Evolutionary conservation across 768 basidiomycete genomes (phyloP).

Genomic region (Phylloporus scabripes): DNA sequence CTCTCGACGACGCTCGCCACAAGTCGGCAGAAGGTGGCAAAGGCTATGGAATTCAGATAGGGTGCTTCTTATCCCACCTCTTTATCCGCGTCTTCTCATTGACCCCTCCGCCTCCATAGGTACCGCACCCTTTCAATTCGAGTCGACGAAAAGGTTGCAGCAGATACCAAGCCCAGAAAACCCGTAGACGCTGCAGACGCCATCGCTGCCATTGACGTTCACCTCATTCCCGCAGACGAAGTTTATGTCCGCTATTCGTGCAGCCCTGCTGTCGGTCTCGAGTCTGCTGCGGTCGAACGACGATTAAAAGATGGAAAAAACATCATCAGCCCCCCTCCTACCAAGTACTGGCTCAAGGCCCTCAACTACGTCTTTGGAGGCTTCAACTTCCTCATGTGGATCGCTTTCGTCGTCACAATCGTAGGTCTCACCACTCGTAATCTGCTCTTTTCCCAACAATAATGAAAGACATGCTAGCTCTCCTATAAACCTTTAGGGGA

Average conservation of each 20-base stretch:
- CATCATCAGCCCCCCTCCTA: conserved; percentile 43
- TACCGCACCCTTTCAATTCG: conserved; percentile 45
- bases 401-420: conserved; percentile 45
- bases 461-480: conserved; percentile 32
- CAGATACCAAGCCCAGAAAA: conserved; percentile 13
- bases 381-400: conserved; percentile 53
- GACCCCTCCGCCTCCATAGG: conserved; percentile 11
- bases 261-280: conserved; percentile 43
- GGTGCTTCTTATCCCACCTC: conserved; percentile 6
- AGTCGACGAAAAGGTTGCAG: conserved; percentile 29
- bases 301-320: conserved; percentile 41
- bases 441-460: not conserved
- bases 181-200: conserved; percentile 33
- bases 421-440: conserved; percentile 23
- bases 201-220: conserved; percentile 45
- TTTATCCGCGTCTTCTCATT: not conserved
- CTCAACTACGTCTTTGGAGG: conserved; percentile 53
- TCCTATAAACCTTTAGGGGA: conserved; percentile 48
- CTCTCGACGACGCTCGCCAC: not conserved
- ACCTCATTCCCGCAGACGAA: conserved; percentile 37
- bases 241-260: conserved; percentile 41
- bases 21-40: conserved; percentile 16
- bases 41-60: conserved; percentile 31
- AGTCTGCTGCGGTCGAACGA: conserved; percentile 38
- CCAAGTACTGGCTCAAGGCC: conserved; percentile 45